These are phyloP conservation scores for Neurospora sp. DNA, from an alignment of 495 filamentous ascomycete species.

Conservation along the genomic window DNA sequence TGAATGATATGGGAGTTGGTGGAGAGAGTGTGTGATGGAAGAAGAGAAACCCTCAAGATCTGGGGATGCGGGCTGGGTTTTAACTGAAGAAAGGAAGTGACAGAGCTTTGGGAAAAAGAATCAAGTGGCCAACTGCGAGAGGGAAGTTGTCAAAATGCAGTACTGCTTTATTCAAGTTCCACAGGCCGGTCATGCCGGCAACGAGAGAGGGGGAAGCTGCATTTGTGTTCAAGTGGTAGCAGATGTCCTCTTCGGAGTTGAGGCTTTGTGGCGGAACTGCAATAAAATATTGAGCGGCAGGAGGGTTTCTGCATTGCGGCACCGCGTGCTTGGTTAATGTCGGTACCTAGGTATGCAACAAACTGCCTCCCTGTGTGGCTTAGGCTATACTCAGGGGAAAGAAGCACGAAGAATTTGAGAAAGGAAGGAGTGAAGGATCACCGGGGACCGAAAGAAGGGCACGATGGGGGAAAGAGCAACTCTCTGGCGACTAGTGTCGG, in stretches of 20 bases:
- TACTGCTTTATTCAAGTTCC: neutral
- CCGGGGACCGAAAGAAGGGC: neutral
- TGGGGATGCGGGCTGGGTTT: neutral
- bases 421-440: neutral
- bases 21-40: neutral
- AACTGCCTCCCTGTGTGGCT: too few species aligned
- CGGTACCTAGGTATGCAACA: neutral
- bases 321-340: neutral
- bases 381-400: neutral
- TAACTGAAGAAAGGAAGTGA: neutral
- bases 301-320: neutral
- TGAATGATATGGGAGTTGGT: neutral
- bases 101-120: neutral
- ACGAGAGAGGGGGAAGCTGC: neutral
- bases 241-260: neutral
- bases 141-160: neutral
- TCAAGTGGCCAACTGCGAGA: neutral
- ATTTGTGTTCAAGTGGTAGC: neutral
- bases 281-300: neutral
- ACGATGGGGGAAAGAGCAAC: neutral
- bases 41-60: neutral
- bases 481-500: neutral
- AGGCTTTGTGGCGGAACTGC: neutral
- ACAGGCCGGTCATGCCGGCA: neutral
- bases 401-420: neutral